Percentiles rank a stretch among this genome's conserved stretches.
Conservation (phyloP, 352 stramenopile genomes). For the Pythium dissotocum region DNA sequence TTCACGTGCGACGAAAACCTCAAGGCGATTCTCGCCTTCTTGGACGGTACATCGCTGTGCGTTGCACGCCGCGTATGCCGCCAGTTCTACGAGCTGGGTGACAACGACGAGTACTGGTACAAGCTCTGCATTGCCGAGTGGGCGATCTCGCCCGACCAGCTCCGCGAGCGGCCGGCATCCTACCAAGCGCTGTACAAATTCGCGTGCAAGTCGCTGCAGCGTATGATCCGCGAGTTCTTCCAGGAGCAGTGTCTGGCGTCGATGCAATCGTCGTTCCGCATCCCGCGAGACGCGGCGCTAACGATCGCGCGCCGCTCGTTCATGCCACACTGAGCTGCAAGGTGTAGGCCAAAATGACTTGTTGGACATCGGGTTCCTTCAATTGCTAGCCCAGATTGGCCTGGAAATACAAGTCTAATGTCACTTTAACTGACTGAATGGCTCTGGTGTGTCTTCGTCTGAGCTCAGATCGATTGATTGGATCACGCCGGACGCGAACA, state of each 20-base stretch:
- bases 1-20: constrained; percentile 79
- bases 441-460: constrained; percentile 25
- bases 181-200: constrained; percentile 81
- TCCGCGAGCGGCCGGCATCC: constrained; percentile 53
- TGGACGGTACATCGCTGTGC: constrained; percentile 72
- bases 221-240: constrained; percentile 75
- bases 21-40: constrained; percentile 56
- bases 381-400: neutral
- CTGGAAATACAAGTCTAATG: neutral
- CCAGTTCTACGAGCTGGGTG: constrained; percentile 49
- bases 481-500: constrained; percentile 33
- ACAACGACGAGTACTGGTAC: constrained; percentile 67
- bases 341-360: neutral
- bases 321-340: constrained; percentile 12
- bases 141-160: constrained; percentile 71
- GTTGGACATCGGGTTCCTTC: neutral
- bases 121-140: constrained; percentile 71
- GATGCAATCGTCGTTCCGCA: constrained; percentile 68
- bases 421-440: constrained; percentile 29
- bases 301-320: constrained; percentile 44
- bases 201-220: constrained; percentile 66
- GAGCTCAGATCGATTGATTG: constrained; percentile 36
- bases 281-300: constrained; percentile 60
- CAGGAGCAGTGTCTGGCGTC: constrained; percentile 77
- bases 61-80: constrained; percentile 55